Percentiles rank a stretch among this genome's conserved stretches.
phyloP scores from a whole-genome alignment of 2,329 filamentous ascomycete species.

The Fusarium sp. region DNA sequence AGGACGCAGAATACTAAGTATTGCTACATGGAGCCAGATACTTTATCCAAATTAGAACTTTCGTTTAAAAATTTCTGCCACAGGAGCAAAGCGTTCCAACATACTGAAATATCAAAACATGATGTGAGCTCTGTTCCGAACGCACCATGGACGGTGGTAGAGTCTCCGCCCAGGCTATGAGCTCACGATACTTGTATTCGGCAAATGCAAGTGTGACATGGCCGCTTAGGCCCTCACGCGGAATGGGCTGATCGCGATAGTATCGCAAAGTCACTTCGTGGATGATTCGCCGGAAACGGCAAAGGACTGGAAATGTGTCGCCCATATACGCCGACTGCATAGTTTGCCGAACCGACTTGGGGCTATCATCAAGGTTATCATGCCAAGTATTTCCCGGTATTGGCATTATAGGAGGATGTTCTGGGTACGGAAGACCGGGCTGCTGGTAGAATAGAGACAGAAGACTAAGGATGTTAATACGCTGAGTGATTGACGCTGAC shows the following conservation, averaged over 20 bases:
- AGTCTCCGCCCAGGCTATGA: conserved; percentile 52
- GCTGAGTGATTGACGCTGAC: background rate
- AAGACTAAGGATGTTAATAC: conserved; percentile 14
- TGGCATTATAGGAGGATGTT: conserved; percentile 36
- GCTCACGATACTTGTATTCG: conserved; percentile 54
- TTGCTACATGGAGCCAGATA: too few relatives aligned
- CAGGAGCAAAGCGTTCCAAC: conserved; percentile 24
- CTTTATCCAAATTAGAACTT: background rate
- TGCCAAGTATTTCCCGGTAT: conserved; percentile 32
- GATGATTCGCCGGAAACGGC: conserved; percentile 54
- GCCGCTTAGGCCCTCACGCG: conserved; percentile 8
- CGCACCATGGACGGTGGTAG: conserved; percentile 46
- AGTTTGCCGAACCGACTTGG: conserved; percentile 4
- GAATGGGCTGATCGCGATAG: conserved; percentile 27
- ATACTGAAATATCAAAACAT: conserved; percentile 53
- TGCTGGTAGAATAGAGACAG: conserved; percentile 37
- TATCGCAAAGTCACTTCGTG: conserved; percentile 49
- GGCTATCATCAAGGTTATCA: background rate
- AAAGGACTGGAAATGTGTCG: conserved; percentile 47
- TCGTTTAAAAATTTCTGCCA: background rate
- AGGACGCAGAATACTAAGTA: too few relatives aligned
- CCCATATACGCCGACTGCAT: conserved; percentile 45
- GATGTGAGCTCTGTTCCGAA: conserved; percentile 45
- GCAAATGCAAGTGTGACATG: conserved; percentile 42
- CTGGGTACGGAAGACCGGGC: conserved; percentile 45